Evolutionary conservation across 495 filamentous ascomycete species (phyloP), one percentile per base, ranked within the genome.

Genomic region (Talaromyces ruber): DNA sequence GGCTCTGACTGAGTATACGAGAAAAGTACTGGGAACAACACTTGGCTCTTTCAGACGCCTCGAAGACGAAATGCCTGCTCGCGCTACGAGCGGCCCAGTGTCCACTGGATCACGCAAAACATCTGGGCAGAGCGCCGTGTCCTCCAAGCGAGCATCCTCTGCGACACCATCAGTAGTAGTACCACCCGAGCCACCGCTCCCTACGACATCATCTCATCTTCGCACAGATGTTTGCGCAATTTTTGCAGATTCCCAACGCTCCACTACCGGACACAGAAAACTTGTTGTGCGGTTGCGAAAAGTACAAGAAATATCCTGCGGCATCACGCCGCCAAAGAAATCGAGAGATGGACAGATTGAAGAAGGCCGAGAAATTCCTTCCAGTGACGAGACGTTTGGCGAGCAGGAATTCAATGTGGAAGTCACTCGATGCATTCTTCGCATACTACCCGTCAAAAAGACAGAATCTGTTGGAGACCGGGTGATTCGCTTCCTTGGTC

Each of bases 341-440:
- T 73, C 70, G 7, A 80, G 80, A 52, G 32, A 64, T 5, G 60
- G 67, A 30, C 70, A 74, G 53, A 62, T 70, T 28, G 65, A 64
- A 45, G 71, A 79, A 62, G 71, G 78, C 32, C 60, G 68, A 26
- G 76, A 81, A 66, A 66, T 79, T 50, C 72, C 76, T 1, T 43
- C 50, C 14, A 65, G 66, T 4, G 78, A 75, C 28, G 81, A 83
- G 64, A 86, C 86, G 2, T 85, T 90, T 64, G 85, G 87, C 8
- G 93, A 97, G 70, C 81, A 86, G 45, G 87, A 94, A 59, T 98
- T 98, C 75, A 94, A 92, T 63, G 75, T 81, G 52, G 95, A 97
- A 73, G 84, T 97, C 32, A 81, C 81, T 32, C 81, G 92, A 69
- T 97, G 92, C 67, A 81, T 96, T 39, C 75, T 93, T 61, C 82